phyloP scores from a whole-genome alignment of 2,329 filamentous ascomycete species.

The Dactylellina cionopaga region DNA sequence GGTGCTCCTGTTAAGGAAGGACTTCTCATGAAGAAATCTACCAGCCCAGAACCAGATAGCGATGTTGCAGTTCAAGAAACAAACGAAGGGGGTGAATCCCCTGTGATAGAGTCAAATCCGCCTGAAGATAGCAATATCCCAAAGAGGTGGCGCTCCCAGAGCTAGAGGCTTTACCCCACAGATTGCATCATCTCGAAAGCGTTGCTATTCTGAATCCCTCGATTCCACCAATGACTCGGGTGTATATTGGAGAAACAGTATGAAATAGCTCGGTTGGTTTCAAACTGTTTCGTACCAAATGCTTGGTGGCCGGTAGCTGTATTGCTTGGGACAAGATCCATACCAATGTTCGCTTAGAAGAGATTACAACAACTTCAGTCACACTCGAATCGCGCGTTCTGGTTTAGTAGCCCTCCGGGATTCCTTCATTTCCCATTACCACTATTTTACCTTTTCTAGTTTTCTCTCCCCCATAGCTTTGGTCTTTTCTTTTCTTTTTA shows the following conservation, averaged over 20 bases:
- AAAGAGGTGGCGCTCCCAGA: conserved; percentile 44
- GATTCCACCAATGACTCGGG: too few species aligned
- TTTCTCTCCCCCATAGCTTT: not conserved
- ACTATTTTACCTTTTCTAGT: not conserved
- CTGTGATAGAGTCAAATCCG: conserved; percentile 47
- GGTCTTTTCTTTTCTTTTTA: not conserved
- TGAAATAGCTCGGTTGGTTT: too few species aligned
- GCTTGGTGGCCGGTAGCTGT: too few species aligned
- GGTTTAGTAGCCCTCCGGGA: not conserved
- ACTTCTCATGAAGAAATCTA: conserved; percentile 41
- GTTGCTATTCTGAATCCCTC: not conserved
- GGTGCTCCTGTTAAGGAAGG: conserved; percentile 55
- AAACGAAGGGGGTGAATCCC: conserved; percentile 51
- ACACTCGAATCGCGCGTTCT: too few species aligned
- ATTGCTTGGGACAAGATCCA: too few species aligned
- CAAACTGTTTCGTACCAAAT: too few species aligned
- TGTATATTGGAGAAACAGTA: too few species aligned
- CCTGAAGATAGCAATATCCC: conserved; percentile 45
- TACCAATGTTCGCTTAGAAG: too few species aligned
- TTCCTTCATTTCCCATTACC: not conserved
- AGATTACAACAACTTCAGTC: too few species aligned
- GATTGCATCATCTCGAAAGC: not conserved
- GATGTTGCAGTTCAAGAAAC: conserved; percentile 55
- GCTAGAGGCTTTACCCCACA: conserved; percentile 19
- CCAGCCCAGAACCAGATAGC: conserved; percentile 54